Conservation (phyloP, 1,284 basidiomycete species). For the Ganoderma sinense region DNA sequence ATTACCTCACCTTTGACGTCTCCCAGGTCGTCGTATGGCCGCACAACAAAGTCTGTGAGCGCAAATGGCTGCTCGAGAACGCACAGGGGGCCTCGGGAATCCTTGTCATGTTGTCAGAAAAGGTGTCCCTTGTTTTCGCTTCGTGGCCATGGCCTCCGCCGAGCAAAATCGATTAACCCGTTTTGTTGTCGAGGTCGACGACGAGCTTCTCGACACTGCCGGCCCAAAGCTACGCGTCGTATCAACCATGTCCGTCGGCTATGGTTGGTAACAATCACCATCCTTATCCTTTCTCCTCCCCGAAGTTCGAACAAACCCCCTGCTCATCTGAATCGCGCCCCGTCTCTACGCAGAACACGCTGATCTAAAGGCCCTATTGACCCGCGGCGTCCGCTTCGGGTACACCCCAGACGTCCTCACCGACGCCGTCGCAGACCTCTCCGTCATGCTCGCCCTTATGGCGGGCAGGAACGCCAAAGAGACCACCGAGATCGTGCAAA, state of each 20-base stretch:
- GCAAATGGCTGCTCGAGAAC: constrained; percentile 84
- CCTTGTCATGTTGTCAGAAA: constrained; percentile 77
- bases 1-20: neutral
- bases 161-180: neutral
- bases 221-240: constrained; percentile 79
- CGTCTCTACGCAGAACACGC: constrained; percentile 76
- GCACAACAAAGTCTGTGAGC: constrained; percentile 66
- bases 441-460: constrained; percentile 92
- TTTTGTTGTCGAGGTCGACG: constrained; percentile 60
- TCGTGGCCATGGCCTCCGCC: neutral
- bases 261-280: constrained; percentile 58
- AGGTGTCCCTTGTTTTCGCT: constrained; percentile 48
- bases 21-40: constrained; percentile 76
- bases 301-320: neutral
- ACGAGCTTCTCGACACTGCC: constrained; percentile 76
- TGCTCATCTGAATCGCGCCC: neutral
- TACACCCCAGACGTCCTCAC: constrained; percentile 93
- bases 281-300: neutral
- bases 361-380: constrained; percentile 68
- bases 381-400: constrained; percentile 78
- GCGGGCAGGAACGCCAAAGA: constrained; percentile 81
- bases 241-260: constrained; percentile 92
- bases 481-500: constrained; percentile 69
- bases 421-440: constrained; percentile 89
- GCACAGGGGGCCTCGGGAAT: constrained; percentile 70